A percentile compares a stretch with the other conserved stretches of the same genome.
Evolutionary conservation across 2,329 filamentous ascomycete species (phyloP).

Genomic region (Calonectria pseudoturangicola): DNA sequence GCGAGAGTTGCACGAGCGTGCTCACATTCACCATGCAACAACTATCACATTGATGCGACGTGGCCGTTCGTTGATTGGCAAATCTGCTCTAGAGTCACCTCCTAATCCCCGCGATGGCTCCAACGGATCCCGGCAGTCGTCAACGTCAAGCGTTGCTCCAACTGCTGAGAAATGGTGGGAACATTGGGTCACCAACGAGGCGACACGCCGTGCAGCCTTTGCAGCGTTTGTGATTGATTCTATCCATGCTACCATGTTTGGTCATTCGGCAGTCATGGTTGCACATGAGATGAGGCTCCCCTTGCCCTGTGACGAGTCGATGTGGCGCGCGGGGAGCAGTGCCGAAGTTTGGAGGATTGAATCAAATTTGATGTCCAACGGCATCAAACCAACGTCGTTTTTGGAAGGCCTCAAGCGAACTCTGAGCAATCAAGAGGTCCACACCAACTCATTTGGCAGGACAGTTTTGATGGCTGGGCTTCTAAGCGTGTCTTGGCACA

Average conservation of each 20-base stretch:
- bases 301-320: conserved; percentile 91
- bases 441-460: conserved; percentile 94
- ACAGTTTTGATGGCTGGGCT: conserved; percentile 96
- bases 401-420: conserved; percentile 93
- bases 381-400: conserved; percentile 89
- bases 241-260: conserved; percentile 98
- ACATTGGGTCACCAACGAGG: conserved; percentile 95
- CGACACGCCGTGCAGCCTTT: conserved; percentile 91
- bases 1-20: conserved; percentile 91
- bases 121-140: conserved; percentile 76
- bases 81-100: conserved; percentile 88
- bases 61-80: conserved; percentile 91
- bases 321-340: conserved; percentile 94
- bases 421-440: conserved; percentile 87
- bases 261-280: conserved; percentile 97
- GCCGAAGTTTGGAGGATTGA: conserved; percentile 91
- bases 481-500: conserved; percentile 95
- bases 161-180: conserved; percentile 95
- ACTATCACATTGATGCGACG: conserved; percentile 96
- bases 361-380: conserved; percentile 85
- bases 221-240: conserved; percentile 97
- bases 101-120: conserved; percentile 79
- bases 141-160: conserved; percentile 76
- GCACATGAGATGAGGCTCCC: conserved; percentile 95
- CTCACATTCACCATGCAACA: conserved; percentile 97